Evolutionary conservation across 2,329 filamentous ascomycete species (phyloP).

Genomic region (Xylariales sp.): DNA sequence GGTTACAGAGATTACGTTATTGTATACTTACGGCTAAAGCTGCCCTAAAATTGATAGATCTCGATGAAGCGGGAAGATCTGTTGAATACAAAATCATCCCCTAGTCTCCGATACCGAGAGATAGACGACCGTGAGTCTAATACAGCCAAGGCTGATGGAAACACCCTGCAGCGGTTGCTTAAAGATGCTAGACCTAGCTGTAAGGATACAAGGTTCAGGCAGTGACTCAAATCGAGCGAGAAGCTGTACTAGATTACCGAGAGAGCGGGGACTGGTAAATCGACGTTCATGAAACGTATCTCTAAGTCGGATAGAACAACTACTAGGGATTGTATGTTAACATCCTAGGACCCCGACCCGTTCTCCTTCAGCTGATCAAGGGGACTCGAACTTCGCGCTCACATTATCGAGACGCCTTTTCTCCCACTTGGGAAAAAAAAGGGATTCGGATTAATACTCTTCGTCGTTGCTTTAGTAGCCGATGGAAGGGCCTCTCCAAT

Average conservation of each 20-base stretch:
- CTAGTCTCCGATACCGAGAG: slow-evolving; percentile 2
- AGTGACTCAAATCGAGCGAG: slow-evolving; percentile 8
- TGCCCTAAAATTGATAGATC: neutral
- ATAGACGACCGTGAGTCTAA: slow-evolving; percentile 1
- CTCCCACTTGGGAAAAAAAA: neutral
- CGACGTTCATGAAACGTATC: neutral
- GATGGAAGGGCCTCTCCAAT: neutral
- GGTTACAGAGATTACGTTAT: neutral
- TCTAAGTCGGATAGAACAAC: neutral
- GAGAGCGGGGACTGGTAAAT: neutral
- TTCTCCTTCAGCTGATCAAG: slow-evolving; percentile 3
- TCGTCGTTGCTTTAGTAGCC: neutral
- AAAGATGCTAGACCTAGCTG: neutral
- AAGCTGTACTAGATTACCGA: neutral
- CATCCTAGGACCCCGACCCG: neutral
- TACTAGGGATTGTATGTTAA: neutral
- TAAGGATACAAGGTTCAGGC: neutral
- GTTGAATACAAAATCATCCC: neutral
- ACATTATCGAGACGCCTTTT: neutral
- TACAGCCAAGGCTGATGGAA: neutral
- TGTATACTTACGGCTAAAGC: neutral
- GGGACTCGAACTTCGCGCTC: neutral
- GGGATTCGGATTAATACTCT: neutral
- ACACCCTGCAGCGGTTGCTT: slow-evolving; percentile 4
- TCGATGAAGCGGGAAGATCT: neutral